Evolutionary conservation across 1,284 basidiomycete genomes (phyloP).

Genomic region (Volvariella volvacea): DNA sequence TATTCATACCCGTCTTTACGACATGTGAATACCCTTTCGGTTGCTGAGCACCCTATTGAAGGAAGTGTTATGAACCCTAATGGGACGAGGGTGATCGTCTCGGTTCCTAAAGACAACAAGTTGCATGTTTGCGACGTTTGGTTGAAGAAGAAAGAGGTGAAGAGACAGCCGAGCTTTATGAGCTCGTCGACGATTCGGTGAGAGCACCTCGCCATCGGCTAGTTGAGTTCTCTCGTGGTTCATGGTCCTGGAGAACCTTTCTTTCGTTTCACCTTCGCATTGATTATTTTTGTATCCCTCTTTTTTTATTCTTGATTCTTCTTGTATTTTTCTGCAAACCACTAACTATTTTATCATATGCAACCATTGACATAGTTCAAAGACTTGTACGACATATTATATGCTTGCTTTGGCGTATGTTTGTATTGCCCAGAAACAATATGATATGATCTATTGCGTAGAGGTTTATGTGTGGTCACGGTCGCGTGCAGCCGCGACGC

Average conservation of each 20-base stretch:
- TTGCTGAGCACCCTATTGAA: slow-evolving; percentile 33
- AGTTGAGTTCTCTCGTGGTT: no score
- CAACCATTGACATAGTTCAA: no score
- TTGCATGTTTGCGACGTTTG: slow-evolving; percentile 50
- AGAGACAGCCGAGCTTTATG: slow-evolving; percentile 33
- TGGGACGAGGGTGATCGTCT: slow-evolving; percentile 40
- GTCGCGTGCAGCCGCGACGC: no score
- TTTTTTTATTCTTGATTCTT: slow-evolving; percentile 7
- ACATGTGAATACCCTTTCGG: slow-evolving; percentile 34
- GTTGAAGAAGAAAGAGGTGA: slow-evolving; percentile 42
- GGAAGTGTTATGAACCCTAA: slow-evolving; percentile 41
- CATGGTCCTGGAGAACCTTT: no score
- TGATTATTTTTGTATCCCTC: slow-evolving; percentile 1
- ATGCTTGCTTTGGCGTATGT: no score
- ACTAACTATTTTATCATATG: no score
- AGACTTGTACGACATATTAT: no score
- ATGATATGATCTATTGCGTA: no score
- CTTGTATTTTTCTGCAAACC: no score
- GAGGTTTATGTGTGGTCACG: no score
- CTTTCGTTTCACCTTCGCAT: slow-evolving; percentile 1
- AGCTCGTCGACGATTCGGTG: slow-evolving; percentile 23
- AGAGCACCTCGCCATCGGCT: no score
- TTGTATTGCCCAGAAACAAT: no score
- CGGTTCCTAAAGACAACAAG: slow-evolving; percentile 41
- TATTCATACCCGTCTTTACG: slow-evolving; percentile 47